A percentile compares a stretch with the other conserved stretches of the same genome.
Conservation (phyloP, 371 early-diverging fungal species). For the Conidiobolus incongruus region DNA sequence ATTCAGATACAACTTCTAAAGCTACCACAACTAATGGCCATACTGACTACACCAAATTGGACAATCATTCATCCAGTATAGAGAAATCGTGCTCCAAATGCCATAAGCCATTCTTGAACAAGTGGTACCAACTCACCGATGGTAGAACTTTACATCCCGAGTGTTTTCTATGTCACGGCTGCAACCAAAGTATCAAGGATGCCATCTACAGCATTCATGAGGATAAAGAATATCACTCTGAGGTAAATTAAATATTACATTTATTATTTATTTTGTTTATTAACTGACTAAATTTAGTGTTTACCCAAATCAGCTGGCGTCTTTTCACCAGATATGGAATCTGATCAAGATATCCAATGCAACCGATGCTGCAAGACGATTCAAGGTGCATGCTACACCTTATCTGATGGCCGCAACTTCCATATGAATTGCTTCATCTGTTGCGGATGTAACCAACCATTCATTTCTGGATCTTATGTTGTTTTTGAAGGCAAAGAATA, state of each 20-base stretch:
- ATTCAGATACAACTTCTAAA: too few species aligned
- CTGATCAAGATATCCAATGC: slow-evolving; percentile 1
- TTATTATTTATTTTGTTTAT: neutral
- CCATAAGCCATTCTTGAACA: neutral
- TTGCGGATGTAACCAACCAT: slow-evolving; percentile 1
- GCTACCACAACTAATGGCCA: too few species aligned
- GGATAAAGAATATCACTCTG: slow-evolving; percentile 3
- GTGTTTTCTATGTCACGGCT: neutral
- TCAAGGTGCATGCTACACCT: slow-evolving; percentile 1
- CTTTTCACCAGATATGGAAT: slow-evolving; percentile 1
- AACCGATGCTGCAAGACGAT: neutral
- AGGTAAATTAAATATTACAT: neutral
- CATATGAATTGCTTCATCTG: slow-evolving; percentile 6
- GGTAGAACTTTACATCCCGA: slow-evolving; percentile 1
- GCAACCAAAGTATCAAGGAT: slow-evolving; percentile 1
- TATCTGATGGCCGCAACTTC: slow-evolving; percentile 4
- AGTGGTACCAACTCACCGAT: slow-evolving; percentile 1
- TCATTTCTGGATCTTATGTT: slow-evolving; percentile 4
- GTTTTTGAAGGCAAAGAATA: slow-evolving; percentile 2
- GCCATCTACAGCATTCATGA: slow-evolving; percentile 3
- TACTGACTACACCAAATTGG: too few species aligned
- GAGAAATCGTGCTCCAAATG: neutral
- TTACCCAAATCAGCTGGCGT: neutral
- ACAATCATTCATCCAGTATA: too few species aligned
- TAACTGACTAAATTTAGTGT: neutral